Conservation (phyloP, 2,329 filamentous ascomycete genomes). For the Penicillium olsonii region DNA sequence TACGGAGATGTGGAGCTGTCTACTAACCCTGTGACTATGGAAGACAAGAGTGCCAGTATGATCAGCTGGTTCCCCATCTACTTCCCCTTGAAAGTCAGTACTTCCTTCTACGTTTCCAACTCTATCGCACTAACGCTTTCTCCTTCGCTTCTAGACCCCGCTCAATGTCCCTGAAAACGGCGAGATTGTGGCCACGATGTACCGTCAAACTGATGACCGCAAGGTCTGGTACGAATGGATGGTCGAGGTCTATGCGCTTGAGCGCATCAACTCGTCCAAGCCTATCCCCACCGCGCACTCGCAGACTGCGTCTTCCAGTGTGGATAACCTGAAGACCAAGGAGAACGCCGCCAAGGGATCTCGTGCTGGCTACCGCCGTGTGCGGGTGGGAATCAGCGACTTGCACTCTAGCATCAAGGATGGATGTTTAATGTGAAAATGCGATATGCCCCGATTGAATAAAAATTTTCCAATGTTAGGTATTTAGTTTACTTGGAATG, state of each 20-base stretch:
- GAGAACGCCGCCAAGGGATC: slow-evolving; percentile 11
- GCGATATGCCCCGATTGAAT: background rate
- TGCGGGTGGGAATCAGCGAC: slow-evolving; percentile 48
- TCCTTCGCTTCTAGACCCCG: slow-evolving; percentile 62
- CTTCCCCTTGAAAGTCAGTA: slow-evolving; percentile 84
- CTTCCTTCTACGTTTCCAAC: background rate
- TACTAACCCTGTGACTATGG: slow-evolving; percentile 89
- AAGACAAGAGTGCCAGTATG: slow-evolving; percentile 93
- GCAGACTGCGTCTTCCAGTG: slow-evolving; percentile 26
- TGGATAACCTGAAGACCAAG: slow-evolving; percentile 25
- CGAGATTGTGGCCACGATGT: slow-evolving; percentile 90
- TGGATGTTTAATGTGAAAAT: slow-evolving; percentile 49
- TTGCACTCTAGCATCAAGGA: slow-evolving; percentile 53
- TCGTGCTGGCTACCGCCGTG: slow-evolving; percentile 28
- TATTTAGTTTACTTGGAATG: background rate
- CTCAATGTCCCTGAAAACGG: slow-evolving; percentile 81
- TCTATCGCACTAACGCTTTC: background rate
- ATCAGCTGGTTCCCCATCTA: slow-evolving; percentile 99
- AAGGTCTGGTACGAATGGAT: slow-evolving; percentile 99
- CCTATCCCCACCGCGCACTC: slow-evolving; percentile 34
- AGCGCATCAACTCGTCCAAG: slow-evolving; percentile 24
- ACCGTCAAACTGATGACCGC: slow-evolving; percentile 90
- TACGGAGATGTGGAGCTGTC: slow-evolving; percentile 85
- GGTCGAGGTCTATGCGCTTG: slow-evolving; percentile 72
- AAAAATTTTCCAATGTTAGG: no score